These are phyloP conservation scores for Sclerotinia subarctica DNA, from an alignment of 2,329 filamentous ascomycete species.

Conservation along the genomic window DNA sequence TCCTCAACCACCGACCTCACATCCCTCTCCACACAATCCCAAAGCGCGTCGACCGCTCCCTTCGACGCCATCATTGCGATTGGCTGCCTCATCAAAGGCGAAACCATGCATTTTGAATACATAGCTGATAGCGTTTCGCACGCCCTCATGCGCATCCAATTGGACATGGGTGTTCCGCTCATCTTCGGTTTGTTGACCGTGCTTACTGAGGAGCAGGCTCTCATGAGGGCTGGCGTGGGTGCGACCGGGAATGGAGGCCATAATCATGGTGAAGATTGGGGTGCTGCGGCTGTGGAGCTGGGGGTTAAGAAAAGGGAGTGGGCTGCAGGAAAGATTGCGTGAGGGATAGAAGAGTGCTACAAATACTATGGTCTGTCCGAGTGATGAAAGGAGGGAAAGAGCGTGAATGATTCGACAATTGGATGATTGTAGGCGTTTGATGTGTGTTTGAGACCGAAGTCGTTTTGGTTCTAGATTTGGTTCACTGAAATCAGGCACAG, in stretches of 20 bases:
- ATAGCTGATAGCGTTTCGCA: constrained; percentile 89
- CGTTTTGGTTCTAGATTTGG: background rate
- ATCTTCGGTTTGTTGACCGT: constrained; percentile 92
- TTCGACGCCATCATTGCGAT: constrained; percentile 96
- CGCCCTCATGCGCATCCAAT: constrained; percentile 89
- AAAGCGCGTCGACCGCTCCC: constrained; percentile 51
- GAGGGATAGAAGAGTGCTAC: background rate
- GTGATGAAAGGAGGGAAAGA: background rate
- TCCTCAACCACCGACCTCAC: constrained; percentile 65
- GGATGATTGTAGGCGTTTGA: constrained; percentile 9
- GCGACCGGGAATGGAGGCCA: constrained; percentile 58
- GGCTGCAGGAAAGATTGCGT: constrained; percentile 48
- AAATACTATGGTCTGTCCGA: background rate
- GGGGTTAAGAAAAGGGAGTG: constrained; percentile 83
- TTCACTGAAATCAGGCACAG: background rate
- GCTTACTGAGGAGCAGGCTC: constrained; percentile 81
- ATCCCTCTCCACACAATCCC: constrained; percentile 42
- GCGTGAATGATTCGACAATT: constrained; percentile 5
- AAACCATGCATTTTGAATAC: constrained; percentile 99
- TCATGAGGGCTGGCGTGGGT: constrained; percentile 72
- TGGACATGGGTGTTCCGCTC: constrained; percentile 84
- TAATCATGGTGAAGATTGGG: constrained; percentile 98
- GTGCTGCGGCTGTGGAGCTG: constrained; percentile 88
- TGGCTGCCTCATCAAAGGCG: constrained; percentile 95
- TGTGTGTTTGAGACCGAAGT: background rate